Evolutionary conservation across 345 rosid species (phyloP).

Genomic region (Zanthoxylum bungeanum): DNA sequence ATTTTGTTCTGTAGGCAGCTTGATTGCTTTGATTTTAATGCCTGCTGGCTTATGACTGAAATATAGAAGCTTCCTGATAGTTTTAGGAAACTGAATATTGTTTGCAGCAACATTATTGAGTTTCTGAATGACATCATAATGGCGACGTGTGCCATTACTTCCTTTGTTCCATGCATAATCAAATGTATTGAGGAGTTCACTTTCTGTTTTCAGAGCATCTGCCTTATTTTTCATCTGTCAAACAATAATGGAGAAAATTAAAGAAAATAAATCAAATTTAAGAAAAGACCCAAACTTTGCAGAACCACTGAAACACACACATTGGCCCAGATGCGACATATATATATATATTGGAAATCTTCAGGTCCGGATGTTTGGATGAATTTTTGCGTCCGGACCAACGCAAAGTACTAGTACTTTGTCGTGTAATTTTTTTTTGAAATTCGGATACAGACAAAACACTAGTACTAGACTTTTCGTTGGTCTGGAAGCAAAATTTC

Average conservation of each 20-base stretch:
- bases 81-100: slow-evolving; percentile 24
- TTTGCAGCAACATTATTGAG: slow-evolving; percentile 39
- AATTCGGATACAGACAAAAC: no score
- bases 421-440: no score
- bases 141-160: slow-evolving; percentile 63
- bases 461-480: no score
- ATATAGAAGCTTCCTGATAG: slow-evolving; percentile 32
- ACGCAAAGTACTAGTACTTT: no score
- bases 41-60: slow-evolving; percentile 48
- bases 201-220: slow-evolving; percentile 58
- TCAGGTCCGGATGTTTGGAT: no score
- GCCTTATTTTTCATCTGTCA: slow-evolving; percentile 61
- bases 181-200: slow-evolving; percentile 51
- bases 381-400: no score
- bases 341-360: no score
- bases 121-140: slow-evolving; percentile 48
- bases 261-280: neutral
- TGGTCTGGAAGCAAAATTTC: no score
- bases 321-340: neutral
- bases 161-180: slow-evolving; percentile 98
- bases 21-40: slow-evolving; percentile 51
- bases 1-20: slow-evolving; percentile 26
- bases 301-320: neutral
- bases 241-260: slow-evolving; percentile 1
- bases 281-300: neutral